Conservation (phyloP, 495 filamentous ascomycete species). For the Echria macrotheca region DNA sequence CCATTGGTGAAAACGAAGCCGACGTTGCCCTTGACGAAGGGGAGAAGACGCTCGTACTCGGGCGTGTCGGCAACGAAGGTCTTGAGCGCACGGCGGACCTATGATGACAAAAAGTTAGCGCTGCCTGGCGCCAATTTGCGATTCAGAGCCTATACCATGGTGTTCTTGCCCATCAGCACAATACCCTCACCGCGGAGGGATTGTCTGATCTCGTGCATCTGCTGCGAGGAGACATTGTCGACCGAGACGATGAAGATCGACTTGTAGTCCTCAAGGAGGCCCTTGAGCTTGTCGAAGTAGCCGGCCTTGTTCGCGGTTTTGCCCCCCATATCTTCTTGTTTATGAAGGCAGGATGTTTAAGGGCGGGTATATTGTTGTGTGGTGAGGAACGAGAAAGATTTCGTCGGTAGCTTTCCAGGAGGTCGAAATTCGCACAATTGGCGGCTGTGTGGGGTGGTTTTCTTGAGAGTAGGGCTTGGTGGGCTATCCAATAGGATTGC, state of each 20-base stretch:
- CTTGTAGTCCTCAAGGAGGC: slow-evolving; percentile 82
- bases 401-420: slow-evolving; percentile 11
- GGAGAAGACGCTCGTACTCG: slow-evolving; percentile 95
- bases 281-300: slow-evolving; percentile 99
- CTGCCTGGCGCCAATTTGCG: neutral
- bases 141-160: too few species aligned
- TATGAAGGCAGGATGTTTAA: slow-evolving; percentile 95
- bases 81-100: slow-evolving; percentile 96
- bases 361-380: slow-evolving; percentile 50
- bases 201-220: slow-evolving; percentile 99
- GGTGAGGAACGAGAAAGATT: slow-evolving; percentile 19
- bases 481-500: slow-evolving; percentile 17
- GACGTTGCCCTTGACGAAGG: slow-evolving; percentile 93
- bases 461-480: slow-evolving; percentile 27
- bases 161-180: slow-evolving; percentile 99
- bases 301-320: slow-evolving; percentile 86
- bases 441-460: slow-evolving; percentile 22
- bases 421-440: slow-evolving; percentile 28
- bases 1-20: slow-evolving; percentile 99
- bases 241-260: slow-evolving; percentile 95
- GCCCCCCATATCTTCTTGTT: slow-evolving; percentile 99
- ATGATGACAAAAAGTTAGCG: slow-evolving; percentile 7
- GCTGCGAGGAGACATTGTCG: slow-evolving; percentile 97
- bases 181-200: slow-evolving; percentile 82
- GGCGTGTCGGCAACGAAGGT: slow-evolving; percentile 86